Percentiles rank a stretch among this genome's conserved stretches.
Evolutionary conservation across 208 protist species (phyloP).

Genomic region (Leptomonas seymouri): DNA sequence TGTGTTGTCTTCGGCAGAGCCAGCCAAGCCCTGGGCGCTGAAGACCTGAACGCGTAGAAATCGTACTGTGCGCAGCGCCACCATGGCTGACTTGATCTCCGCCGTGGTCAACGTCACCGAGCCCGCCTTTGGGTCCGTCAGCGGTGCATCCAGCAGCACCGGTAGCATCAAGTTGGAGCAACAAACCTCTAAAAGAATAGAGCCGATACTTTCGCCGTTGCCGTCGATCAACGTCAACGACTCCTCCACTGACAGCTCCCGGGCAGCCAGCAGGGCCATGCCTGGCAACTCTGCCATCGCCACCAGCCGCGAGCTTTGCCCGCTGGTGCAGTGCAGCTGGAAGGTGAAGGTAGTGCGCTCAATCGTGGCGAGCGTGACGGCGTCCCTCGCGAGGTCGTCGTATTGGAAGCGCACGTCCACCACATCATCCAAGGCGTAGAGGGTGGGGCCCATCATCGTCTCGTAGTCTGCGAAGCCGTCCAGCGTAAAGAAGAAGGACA

Average conservation of each 20-base stretch:
- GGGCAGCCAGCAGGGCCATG: conserved; percentile 49
- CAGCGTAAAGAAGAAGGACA: conserved; percentile 70
- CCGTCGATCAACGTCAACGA: conserved; percentile 53
- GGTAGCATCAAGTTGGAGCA: conserved; percentile 69
- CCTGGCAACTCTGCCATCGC: conserved; percentile 80
- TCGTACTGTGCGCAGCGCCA: conserved; percentile 68
- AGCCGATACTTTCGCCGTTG: conserved; percentile 45
- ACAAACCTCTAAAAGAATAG: conserved; percentile 54
- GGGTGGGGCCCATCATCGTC: conserved; percentile 76
- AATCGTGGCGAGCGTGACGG: conserved; percentile 56
- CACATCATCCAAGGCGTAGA: conserved; percentile 59
- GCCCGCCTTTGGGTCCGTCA: conserved; percentile 8
- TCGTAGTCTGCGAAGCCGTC: conserved; percentile 78
- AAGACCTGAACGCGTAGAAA: conserved; percentile 82
- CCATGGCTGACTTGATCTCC: conserved; percentile 52
- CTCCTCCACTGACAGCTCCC: conserved; percentile 54
- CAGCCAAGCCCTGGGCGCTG: conserved; percentile 41
- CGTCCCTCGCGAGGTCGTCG: conserved; percentile 55
- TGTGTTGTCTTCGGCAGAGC: conserved; percentile 8
- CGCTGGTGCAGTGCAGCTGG: conserved; percentile 64
- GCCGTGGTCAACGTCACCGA: conserved; percentile 35
- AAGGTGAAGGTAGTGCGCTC: conserved; percentile 67
- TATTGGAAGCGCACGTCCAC: conserved; percentile 79
- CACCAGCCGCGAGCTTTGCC: conserved; percentile 46
- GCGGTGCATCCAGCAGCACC: conserved; percentile 49